phyloP scores from a whole-genome alignment of 768 basidiomycete species.

The Exidia glandulosa region DNA sequence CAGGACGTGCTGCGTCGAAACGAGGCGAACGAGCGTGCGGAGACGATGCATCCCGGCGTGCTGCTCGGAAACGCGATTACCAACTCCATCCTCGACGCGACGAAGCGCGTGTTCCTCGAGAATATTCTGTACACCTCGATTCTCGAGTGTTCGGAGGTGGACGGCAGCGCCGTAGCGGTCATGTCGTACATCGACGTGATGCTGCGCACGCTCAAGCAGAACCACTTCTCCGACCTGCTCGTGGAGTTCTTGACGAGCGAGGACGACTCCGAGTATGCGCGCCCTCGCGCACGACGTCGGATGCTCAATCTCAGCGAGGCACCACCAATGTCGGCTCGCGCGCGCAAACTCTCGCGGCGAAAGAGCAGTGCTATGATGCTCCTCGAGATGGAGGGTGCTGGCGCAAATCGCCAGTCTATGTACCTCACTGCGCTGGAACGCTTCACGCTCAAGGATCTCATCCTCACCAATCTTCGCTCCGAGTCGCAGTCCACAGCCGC shows the following conservation, averaged over 20 bases:
- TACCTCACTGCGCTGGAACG: constrained; percentile 84
- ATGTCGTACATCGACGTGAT: constrained; percentile 91
- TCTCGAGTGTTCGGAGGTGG: constrained; percentile 81
- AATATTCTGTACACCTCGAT: constrained; percentile 90
- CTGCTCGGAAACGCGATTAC: constrained; percentile 73
- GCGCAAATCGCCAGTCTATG: constrained; percentile 50
- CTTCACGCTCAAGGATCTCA: constrained; percentile 84
- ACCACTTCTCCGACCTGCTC: constrained; percentile 56
- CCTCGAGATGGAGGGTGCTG: constrained; percentile 75
- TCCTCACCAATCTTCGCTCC: constrained; percentile 70
- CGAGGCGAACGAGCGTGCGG: constrained; percentile 24
- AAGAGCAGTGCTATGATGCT: constrained; percentile 88
- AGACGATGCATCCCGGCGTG: constrained; percentile 46
- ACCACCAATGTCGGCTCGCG: constrained; percentile 9
- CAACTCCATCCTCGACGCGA: constrained; percentile 70
- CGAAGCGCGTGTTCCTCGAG: constrained; percentile 79
- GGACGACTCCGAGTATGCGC: constrained; percentile 58
- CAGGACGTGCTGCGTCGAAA: constrained; percentile 80
- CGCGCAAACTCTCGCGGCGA: constrained; percentile 40
- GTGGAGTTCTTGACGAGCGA: constrained; percentile 76
- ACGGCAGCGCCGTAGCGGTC: constrained; percentile 94
- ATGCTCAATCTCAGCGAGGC: neutral
- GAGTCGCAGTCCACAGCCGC: constrained; percentile 51
- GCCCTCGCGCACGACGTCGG: constrained; percentile 17
- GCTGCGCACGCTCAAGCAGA: constrained; percentile 53